phyloP scores from a whole-genome alignment of 768 basidiomycete genomes.

The Brasilioporus rufonigricans region DNA sequence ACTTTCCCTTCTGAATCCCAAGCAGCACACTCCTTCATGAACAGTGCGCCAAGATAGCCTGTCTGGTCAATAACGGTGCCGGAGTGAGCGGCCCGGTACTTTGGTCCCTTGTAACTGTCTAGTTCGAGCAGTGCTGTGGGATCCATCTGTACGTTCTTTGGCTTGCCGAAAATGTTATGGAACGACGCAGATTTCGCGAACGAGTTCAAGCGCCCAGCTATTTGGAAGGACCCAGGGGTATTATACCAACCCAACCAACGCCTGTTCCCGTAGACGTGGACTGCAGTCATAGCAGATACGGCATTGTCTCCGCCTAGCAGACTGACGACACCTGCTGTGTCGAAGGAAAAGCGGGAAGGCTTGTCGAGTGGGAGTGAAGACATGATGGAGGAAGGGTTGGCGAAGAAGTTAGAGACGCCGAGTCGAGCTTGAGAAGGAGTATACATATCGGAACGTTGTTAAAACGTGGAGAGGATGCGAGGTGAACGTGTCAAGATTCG shows the following conservation, averaged over 20 bases:
- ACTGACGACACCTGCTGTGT: background rate
- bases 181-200: background rate
- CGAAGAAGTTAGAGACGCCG: background rate
- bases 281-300: background rate
- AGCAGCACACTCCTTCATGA: background rate
- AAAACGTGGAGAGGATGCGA: too few relatives aligned
- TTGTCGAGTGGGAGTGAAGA: background rate
- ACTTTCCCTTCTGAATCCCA: background rate
- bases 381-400: background rate
- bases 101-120: background rate
- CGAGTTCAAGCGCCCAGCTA: background rate
- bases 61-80: background rate
- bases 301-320: slow-evolving; percentile 1
- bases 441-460: background rate
- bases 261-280: background rate
- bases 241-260: background rate
- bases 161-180: too few relatives aligned
- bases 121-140: background rate
- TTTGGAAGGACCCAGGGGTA: background rate
- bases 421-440: background rate
- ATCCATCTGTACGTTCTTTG: background rate
- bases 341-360: background rate
- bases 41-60: background rate
- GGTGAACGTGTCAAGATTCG: background rate
- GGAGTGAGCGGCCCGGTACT: background rate